A percentile compares a stretch with the other conserved stretches of the same genome.
phyloP scores from a whole-genome alignment of 805 yeast species.

The Millerago galiae region DNA sequence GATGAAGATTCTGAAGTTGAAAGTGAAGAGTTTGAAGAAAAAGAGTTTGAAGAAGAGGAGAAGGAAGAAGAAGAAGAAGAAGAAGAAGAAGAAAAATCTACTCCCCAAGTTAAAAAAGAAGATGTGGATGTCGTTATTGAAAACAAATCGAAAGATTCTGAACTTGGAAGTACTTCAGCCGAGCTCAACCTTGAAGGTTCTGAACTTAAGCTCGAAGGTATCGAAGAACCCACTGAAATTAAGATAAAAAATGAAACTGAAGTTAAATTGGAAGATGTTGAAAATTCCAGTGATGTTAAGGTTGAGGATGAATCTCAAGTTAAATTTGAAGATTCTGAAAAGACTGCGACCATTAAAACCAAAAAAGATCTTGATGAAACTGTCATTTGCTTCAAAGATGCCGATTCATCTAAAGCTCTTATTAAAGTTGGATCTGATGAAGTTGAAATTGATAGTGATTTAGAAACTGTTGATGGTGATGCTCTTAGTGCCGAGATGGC shows the following conservation, averaged over 20 bases:
- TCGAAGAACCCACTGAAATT: neutral
- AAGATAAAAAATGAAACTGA: slow-evolving; percentile 2
- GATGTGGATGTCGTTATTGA: no score
- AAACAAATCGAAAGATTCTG: no score
- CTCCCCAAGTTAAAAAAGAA: neutral
- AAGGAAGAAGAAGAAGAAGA: slow-evolving; percentile 1
- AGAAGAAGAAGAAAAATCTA: neutral
- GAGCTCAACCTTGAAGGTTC: no score
- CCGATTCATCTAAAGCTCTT: neutral
- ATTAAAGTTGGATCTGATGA: neutral
- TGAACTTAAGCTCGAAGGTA: no score
- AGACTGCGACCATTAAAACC: no score
- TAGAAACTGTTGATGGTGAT: neutral
- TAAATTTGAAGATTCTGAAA: no score
- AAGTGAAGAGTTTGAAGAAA: slow-evolving; percentile 2
- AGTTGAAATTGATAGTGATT: neutral
- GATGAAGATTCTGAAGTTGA: slow-evolving; percentile 1
- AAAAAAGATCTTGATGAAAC: no score
- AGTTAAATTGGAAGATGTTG: neutral
- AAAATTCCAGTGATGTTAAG: slow-evolving; percentile 1
- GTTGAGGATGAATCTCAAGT: slow-evolving; percentile 1
- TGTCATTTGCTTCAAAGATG: no score
- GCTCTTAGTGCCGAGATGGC: neutral
- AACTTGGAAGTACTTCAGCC: no score
- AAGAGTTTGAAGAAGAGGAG: slow-evolving; percentile 1